Conservation (phyloP, 1,139 yeast species). For the Zygosaccharomyces pseudobailii region DNA sequence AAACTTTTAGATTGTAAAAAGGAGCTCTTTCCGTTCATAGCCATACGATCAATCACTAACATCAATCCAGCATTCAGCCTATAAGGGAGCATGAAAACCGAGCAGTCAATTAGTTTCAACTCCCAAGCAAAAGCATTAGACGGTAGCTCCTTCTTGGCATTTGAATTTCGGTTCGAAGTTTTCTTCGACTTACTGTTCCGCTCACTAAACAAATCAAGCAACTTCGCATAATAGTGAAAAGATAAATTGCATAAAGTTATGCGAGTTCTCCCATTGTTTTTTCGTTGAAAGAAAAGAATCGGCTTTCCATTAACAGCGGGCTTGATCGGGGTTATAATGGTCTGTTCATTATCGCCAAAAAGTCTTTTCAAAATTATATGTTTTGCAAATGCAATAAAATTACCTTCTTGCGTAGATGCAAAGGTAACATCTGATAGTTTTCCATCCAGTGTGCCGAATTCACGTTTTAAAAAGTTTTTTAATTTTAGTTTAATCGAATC, state of each 20-base stretch:
- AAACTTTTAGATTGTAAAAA: conserved; percentile 40
- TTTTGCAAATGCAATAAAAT: conserved; percentile 33
- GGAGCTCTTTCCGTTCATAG: conserved; percentile 5
- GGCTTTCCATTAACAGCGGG: conserved; percentile 36
- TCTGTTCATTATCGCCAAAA: conserved; percentile 24
- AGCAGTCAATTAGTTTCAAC: conserved; percentile 47
- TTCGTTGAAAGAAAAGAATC: conserved; percentile 31
- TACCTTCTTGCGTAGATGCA: conserved; percentile 36
- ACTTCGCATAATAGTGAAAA: conserved; percentile 51
- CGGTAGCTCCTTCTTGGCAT: background rate
- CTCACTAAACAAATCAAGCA: conserved; percentile 40
- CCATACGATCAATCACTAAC: conserved; percentile 44
- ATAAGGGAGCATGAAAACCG: conserved; percentile 56
- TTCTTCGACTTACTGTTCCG: background rate
- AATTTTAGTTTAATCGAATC: conserved; percentile 30
- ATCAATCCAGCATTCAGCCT: conserved; percentile 51
- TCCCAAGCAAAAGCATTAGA: conserved; percentile 34
- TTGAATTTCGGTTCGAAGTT: background rate
- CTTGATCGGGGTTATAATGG: conserved; percentile 34
- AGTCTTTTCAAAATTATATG: conserved; percentile 24
- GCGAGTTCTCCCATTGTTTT: conserved; percentile 32
- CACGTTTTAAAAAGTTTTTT: conserved; percentile 28
- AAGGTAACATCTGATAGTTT: conserved; percentile 31
- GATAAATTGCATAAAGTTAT: conserved; percentile 43
- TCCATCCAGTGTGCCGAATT: conserved; percentile 46